A percentile compares a stretch with the other conserved stretches of the same genome.
These are phyloP conservation scores for Begonia fuchsioides DNA, from an alignment of 306 rosid species.

Conservation along the genomic window DNA sequence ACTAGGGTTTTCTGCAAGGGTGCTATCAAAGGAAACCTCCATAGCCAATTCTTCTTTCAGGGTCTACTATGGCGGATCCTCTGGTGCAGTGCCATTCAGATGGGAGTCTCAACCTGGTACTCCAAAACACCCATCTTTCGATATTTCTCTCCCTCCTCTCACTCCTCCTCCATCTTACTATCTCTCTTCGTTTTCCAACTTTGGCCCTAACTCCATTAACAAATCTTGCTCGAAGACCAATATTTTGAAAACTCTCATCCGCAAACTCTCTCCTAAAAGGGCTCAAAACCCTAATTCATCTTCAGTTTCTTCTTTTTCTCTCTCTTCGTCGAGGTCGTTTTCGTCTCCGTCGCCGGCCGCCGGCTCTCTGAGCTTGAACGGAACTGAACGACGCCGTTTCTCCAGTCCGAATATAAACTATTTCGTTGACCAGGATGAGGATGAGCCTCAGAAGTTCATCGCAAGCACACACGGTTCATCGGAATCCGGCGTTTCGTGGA, in stretches of 20 bases:
- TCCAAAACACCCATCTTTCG: slow-evolving; percentile 29
- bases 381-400: neutral
- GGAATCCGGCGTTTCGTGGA: neutral
- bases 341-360: slow-evolving; percentile 4
- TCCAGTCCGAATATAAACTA: neutral
- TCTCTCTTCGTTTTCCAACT: neutral
- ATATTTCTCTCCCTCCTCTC: slow-evolving; percentile 26
- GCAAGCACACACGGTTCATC: neutral
- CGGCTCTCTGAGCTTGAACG: neutral
- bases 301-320: neutral
- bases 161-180: slow-evolving; percentile 42
- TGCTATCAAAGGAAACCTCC: slow-evolving; percentile 26
- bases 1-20: slow-evolving; percentile 17
- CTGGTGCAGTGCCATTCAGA: slow-evolving; percentile 32
- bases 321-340: slow-evolving; percentile 1
- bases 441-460: neutral
- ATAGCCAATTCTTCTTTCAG: slow-evolving; percentile 25
- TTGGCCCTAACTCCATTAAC: slow-evolving; percentile 1
- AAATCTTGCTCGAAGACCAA: slow-evolving; percentile 8
- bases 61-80: slow-evolving; percentile 39
- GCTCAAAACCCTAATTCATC: neutral
- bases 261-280: slow-evolving; percentile 7
- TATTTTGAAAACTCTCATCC: slow-evolving; percentile 5
- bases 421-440: neutral
- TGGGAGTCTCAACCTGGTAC: slow-evolving; percentile 61